Evolutionary conservation across 1,284 basidiomycete genomes (phyloP).

Genomic region (Fomitopsis palustris): DNA sequence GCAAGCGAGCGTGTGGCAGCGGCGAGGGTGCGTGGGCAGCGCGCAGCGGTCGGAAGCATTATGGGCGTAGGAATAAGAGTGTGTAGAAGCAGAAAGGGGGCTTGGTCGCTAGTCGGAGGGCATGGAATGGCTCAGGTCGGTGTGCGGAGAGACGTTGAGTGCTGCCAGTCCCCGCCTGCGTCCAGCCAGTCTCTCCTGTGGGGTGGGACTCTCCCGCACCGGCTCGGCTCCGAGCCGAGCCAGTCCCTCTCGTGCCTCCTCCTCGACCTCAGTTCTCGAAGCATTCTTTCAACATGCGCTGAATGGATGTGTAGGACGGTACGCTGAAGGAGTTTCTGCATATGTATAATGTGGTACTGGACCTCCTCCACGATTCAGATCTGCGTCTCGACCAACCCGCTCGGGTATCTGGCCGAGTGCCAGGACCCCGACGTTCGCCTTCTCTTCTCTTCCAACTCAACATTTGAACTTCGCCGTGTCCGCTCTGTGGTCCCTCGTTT

Average conservation of each 20-base stretch:
- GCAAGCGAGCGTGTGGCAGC: slow-evolving; percentile 41
- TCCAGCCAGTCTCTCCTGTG: neutral
- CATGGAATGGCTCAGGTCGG: neutral
- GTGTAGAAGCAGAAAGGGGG: neutral
- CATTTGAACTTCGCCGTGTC: neutral
- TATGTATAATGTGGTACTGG: too few species aligned
- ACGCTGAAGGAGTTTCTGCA: too few species aligned
- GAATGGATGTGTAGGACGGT: too few species aligned
- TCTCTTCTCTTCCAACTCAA: neutral
- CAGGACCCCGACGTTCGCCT: neutral
- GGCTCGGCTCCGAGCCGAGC: neutral
- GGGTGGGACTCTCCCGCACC: neutral
- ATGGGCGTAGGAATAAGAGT: neutral
- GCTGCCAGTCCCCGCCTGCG: neutral
- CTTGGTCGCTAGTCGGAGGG: neutral
- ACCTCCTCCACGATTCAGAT: too few species aligned
- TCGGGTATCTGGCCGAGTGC: neutral
- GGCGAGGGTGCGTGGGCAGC: slow-evolving; percentile 15
- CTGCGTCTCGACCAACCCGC: neutral
- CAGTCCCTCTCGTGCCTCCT: neutral
- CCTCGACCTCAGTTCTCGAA: neutral
- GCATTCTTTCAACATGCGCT: too few species aligned
- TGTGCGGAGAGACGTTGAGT: neutral
- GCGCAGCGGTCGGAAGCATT: slow-evolving; percentile 21
- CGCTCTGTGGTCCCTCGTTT: too few species aligned